Conservation (phyloP, 768 basidiomycete genomes). For the Calocybe indica region DNA sequence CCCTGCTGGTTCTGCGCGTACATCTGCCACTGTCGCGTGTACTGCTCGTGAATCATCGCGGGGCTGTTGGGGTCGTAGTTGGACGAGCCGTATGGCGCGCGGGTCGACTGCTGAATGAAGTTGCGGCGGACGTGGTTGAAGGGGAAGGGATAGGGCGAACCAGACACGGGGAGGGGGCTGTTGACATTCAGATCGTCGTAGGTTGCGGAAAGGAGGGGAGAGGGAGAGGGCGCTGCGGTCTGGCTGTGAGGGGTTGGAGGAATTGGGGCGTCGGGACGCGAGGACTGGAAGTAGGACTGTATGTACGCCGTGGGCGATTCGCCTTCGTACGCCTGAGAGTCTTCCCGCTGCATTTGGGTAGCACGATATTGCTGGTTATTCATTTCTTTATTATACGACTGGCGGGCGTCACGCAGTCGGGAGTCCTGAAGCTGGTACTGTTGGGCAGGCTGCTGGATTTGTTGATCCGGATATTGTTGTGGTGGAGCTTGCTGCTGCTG, state of each 20-base stretch:
- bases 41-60: slow-evolving; percentile 55
- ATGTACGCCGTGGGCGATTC: slow-evolving; percentile 56
- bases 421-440: slow-evolving; percentile 7
- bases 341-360: slow-evolving; percentile 9
- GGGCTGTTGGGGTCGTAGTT: slow-evolving; percentile 35
- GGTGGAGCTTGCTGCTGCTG: slow-evolving; percentile 1
- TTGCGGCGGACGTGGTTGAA: slow-evolving; percentile 67
- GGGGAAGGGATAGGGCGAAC: slow-evolving; percentile 78
- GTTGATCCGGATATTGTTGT: background rate
- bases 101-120: slow-evolving; percentile 11
- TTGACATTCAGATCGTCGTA: slow-evolving; percentile 1
- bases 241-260: slow-evolving; percentile 77
- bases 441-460: background rate
- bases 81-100: slow-evolving; percentile 23
- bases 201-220: slow-evolving; percentile 16
- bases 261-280: slow-evolving; percentile 69
- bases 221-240: slow-evolving; percentile 69
- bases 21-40: slow-evolving; percentile 74
- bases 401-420: slow-evolving; percentile 2
- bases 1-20: slow-evolving; percentile 63
- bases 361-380: slow-evolving; percentile 10
- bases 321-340: slow-evolving; percentile 45
- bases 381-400: slow-evolving; percentile 7
- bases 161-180: slow-evolving; percentile 51
- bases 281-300: slow-evolving; percentile 50